Evolutionary conservation across 2,329 filamentous ascomycete genomes (phyloP), one percentile per base, ranked within the genome.

Genomic region (Thelonectria blattea): DNA sequence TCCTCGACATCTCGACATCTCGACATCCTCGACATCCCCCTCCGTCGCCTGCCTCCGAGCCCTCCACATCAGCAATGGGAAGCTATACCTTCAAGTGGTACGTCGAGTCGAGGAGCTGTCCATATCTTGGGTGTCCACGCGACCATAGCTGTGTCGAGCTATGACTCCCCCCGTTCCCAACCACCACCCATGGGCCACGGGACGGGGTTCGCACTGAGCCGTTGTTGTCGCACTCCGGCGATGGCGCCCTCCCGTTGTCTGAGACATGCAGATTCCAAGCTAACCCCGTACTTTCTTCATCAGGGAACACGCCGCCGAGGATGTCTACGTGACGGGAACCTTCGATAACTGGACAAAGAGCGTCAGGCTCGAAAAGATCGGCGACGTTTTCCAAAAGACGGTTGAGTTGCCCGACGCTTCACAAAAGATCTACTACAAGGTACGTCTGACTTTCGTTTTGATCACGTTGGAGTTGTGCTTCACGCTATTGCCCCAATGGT

Each of bases 311-410:
- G 82, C 88, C 70, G 93, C 91, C 74, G 85, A 88, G 68, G 91
- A 96, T 75, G 94, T 98, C 76, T 94, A 90, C 78, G 95, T 98
- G 70, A 98, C 94, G 42, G 95, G 95, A 75, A 94, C 91, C 65
- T 98, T 98, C 75, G 94, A 98, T 79, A 85, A 92, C 80, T 99
- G 95, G 95, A 85, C 85, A 68, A 94, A 95, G 83, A 92, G 88
- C 58, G 86, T 94, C 76, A 86, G 91, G 81, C 85, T 99, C 59
- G 88, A 93, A 49, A 92, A 92, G 80, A 83, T 87, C 42, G 90
- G 85, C 73, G 82, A 87, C 65, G 71, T 84, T 70, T 96, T 96
- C 77, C 83, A 90, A 78, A 97, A 97, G 83, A 86, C 87, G 34
- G 92, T 99, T 61, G 81, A 86, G 54, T 83, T 98, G 34, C 82